These are phyloP conservation scores for Pichia sp. DNA, from an alignment of 1,139 yeast genomes.

Conservation along the genomic window DNA sequence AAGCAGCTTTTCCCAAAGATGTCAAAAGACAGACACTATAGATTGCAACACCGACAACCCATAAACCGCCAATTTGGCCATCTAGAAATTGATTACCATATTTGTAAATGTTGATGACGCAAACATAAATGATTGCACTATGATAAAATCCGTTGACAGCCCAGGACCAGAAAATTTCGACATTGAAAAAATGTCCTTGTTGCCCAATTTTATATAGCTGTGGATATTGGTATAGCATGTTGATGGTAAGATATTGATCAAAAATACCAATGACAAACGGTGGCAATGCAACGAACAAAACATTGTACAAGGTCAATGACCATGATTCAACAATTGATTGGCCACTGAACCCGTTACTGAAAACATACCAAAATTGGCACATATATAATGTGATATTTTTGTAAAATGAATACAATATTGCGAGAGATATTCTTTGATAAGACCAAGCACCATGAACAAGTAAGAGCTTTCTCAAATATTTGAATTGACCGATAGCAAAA, in stretches of 20 bases:
- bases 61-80: conserved; percentile 81
- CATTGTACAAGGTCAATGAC: conserved; percentile 95
- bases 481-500: conserved; percentile 94
- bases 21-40: conserved; percentile 87
- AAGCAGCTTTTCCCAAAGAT: conserved; percentile 90
- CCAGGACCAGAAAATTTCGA: conserved; percentile 96
- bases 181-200: conserved; percentile 81
- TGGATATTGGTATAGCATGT: conserved; percentile 86
- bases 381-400: conserved; percentile 91
- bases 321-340: conserved; percentile 96
- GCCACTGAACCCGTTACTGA: conserved; percentile 88
- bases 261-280: conserved; percentile 95
- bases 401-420: conserved; percentile 90
- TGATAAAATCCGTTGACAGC: conserved; percentile 92
- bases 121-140: conserved; percentile 77
- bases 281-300: conserved; percentile 91
- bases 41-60: conserved; percentile 93
- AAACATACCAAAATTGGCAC: conserved; percentile 98
- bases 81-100: conserved; percentile 61
- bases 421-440: conserved; percentile 87
- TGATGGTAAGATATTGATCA: conserved; percentile 92
- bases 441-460: conserved; percentile 98
- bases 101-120: conserved; percentile 64
- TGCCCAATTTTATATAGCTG: conserved; percentile 91
- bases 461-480: conserved; percentile 71